These are phyloP conservation scores for Beta vulgaris DNA, from an alignment of 148 eudicot species.

Conservation along the genomic window DNA sequence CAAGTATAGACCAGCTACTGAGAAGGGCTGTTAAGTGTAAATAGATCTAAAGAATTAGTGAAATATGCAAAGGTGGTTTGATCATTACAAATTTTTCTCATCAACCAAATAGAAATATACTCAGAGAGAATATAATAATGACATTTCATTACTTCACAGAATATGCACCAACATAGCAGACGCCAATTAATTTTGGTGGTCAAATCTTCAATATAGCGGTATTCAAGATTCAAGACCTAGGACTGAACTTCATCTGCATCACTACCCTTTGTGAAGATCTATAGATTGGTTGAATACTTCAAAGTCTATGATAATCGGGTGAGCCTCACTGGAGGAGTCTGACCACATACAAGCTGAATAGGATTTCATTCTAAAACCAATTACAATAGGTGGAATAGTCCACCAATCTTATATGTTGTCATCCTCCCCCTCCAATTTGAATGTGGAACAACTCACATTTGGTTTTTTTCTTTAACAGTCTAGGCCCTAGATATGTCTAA, in stretches of 20 bases:
- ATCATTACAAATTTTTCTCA: neutral
- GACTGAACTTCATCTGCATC: neutral
- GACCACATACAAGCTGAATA: too few species aligned
- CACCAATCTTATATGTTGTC: too few species aligned
- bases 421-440: too few species aligned
- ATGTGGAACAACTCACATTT: too few species aligned
- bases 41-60: neutral
- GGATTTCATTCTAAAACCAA: too few species aligned
- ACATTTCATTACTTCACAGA: neutral
- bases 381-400: too few species aligned
- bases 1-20: neutral
- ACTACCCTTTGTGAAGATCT: neutral
- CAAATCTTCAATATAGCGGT: neutral
- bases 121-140: neutral
- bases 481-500: neutral
- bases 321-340: too few species aligned
- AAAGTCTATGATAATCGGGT: too few species aligned
- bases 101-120: neutral
- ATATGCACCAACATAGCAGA: neutral
- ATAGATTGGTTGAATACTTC: too few species aligned
- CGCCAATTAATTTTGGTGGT: neutral
- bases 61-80: neutral
- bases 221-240: neutral
- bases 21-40: neutral
- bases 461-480: too few species aligned